phyloP scores from a whole-genome alignment of 495 filamentous ascomycete genomes.

The Lophium mytilinum region DNA sequence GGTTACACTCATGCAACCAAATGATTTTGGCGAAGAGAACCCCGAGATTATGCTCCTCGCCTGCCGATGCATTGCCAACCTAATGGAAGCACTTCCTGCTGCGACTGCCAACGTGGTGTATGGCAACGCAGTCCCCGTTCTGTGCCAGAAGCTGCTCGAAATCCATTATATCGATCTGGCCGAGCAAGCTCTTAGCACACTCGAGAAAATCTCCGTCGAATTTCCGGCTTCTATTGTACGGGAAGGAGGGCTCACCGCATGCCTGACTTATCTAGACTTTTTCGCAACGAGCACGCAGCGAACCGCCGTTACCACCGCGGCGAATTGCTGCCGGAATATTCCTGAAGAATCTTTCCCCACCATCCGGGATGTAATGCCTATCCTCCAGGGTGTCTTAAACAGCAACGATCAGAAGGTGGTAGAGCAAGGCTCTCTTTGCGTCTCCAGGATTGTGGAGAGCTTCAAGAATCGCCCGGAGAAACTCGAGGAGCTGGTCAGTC shows the following conservation, averaged over 20 bases:
- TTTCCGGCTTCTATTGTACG: conserved; percentile 94
- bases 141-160: conserved; percentile 89
- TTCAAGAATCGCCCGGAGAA: conserved; percentile 81
- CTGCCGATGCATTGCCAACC: conserved; percentile 89
- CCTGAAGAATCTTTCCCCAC: conserved; percentile 86
- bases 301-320: conserved; percentile 91
- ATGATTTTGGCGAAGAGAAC: conserved; percentile 79
- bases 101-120: conserved; percentile 95
- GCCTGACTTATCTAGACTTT: conserved; percentile 90
- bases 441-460: conserved; percentile 94
- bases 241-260: conserved; percentile 90
- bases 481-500: conserved; percentile 83
- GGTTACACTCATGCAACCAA: conserved; percentile 83
- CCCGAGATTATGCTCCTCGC: conserved; percentile 97
- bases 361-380: conserved; percentile 91
- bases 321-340: conserved; percentile 95
- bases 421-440: conserved; percentile 91
- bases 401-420: conserved; percentile 96
- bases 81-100: conserved; percentile 94
- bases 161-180: conserved; percentile 96
- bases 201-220: conserved; percentile 96
- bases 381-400: conserved; percentile 74
- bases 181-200: conserved; percentile 90
- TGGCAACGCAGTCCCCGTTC: conserved; percentile 84
- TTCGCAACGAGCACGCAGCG: conserved; percentile 96